Evolutionary conservation across 2,329 filamentous ascomycete genomes (phyloP).

Genomic region (Alternaria sp.): DNA sequence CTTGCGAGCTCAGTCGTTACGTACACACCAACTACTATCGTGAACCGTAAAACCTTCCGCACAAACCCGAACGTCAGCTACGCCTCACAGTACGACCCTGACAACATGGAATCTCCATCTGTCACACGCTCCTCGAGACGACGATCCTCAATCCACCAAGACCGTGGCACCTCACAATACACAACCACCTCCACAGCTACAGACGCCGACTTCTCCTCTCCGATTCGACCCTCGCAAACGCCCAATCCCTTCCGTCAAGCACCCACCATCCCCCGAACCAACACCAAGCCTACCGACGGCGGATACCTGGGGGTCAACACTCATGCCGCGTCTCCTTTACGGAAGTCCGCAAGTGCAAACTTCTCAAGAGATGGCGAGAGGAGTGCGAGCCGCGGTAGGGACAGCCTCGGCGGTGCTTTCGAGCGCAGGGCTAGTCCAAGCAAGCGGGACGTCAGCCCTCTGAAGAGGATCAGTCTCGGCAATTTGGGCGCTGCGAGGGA

Average conservation of each 20-base stretch:
- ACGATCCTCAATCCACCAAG: constrained; percentile 34
- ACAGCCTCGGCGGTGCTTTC: constrained; percentile 29
- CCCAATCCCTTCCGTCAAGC: constrained; percentile 60
- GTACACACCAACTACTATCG: constrained; percentile 65
- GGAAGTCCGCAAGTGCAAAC: constrained; percentile 74
- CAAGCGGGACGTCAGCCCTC: constrained; percentile 49
- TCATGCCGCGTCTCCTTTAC: constrained; percentile 81
- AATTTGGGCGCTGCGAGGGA: constrained; percentile 3
- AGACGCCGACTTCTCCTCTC: constrained; percentile 52
- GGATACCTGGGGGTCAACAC: constrained; percentile 81
- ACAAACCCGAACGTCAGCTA: constrained; percentile 87
- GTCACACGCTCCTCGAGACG: constrained; percentile 26
- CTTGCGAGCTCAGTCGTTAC: constrained; percentile 62
- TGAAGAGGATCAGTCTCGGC: constrained; percentile 54
- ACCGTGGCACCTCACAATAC: constrained; percentile 37
- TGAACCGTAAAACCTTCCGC: constrained; percentile 76
- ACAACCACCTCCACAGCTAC: constrained; percentile 47
- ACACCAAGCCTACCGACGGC: constrained; percentile 60
- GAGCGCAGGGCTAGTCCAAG: constrained; percentile 43
- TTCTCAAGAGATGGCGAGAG: constrained; percentile 43
- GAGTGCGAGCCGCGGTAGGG: constrained; percentile 17
- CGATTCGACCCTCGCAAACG: constrained; percentile 52
- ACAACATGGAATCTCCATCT: constrained; percentile 50
- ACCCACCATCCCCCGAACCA: constrained; percentile 56
- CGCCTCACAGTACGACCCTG: constrained; percentile 72